Base-by-base conservation (phyloP, 306 rosid species). In the Rosa rugosa region DNA sequence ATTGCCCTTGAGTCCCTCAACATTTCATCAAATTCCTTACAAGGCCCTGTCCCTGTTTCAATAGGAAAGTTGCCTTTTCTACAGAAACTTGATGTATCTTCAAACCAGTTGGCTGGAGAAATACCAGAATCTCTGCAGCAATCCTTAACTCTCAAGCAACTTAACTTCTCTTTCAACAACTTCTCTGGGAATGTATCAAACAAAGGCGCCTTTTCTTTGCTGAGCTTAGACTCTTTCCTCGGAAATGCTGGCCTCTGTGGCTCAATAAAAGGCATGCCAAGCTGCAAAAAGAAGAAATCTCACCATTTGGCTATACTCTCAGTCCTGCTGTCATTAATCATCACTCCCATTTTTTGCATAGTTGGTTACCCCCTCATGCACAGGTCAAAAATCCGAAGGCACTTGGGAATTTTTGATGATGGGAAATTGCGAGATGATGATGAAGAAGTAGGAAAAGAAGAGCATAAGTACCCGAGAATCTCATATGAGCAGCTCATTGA, bases 81-180 rank as follows among this genome's bases (percentile, higher is more conserved):
- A 25, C 68, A 65, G 80, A 60, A 73, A 66, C 75, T 95, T 72
- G 99, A 95, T 77, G 86, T 91, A 76, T 95, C 99, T 45, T 88
- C 89, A 53, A 95, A 95, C 81, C 85, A 83, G 73, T 81, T 95
- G 81, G 71, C 16, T 36, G 98, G 94, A 9, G 57, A 41, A 23
- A 87, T 95, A 84, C 98, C 98, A 41, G 85, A 69, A 16, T 81
- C 96, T 57, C 38, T 92, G 44, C 88, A 82, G 80, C 47, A 85
- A 42, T 95, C 97, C 65, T 78, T 92, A 76, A 81, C 93, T 63
- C 93, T 90, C 69, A 85, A 81, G 86, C 77, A 80, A 40, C 88
- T 90, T 53, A 95, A 95, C 83, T 83, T 95, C 83, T 95, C 99
- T 65, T 92, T 86, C 90, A 95, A 95, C 86, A 82, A 84, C 51